Evolutionary conservation across 2,329 filamentous ascomycete species (phyloP).

Genomic region (Cladosporium sp.): DNA sequence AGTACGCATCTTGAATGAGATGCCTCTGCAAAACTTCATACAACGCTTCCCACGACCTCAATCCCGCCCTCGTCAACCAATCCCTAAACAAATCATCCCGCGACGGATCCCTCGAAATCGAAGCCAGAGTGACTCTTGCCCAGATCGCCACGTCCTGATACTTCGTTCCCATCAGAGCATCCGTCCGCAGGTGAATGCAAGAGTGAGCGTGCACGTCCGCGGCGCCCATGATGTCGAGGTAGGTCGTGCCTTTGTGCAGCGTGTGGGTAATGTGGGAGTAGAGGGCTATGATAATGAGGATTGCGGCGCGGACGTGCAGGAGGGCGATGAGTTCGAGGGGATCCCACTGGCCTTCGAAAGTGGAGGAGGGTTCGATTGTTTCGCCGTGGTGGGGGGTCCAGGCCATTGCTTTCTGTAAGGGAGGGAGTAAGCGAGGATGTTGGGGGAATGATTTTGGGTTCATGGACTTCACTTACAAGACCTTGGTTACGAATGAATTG

Average conservation of each 20-base stretch:
- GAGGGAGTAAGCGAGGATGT: background rate
- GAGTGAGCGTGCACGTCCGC: conserved; percentile 14
- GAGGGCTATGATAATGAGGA: background rate
- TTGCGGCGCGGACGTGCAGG: conserved; percentile 20
- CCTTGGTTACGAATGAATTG: conserved; percentile 13
- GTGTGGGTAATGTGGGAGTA: conserved; percentile 16
- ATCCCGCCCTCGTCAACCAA: conserved; percentile 2
- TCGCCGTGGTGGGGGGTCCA: conserved; percentile 21
- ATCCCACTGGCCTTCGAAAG: conserved; percentile 17
- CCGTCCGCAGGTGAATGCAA: conserved; percentile 19
- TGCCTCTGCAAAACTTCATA: conserved; percentile 5
- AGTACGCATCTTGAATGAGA: conserved; percentile 6
- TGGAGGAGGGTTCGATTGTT: conserved; percentile 11
- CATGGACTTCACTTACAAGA: conserved; percentile 1
- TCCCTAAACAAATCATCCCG: conserved; percentile 11
- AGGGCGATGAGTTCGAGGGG: conserved; percentile 17
- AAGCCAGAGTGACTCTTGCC: conserved; percentile 18
- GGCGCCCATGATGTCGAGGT: conserved; percentile 15
- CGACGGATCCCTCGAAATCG: conserved; percentile 20
- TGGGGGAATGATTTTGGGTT: background rate
- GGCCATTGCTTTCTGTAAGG: conserved; percentile 15
- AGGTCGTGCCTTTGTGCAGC: conserved; percentile 10
- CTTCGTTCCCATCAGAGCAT: conserved; percentile 19
- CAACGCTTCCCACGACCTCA: conserved; percentile 13
- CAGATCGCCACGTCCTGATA: conserved; percentile 21